Conservation (phyloP, 1,284 basidiomycete species). For the Ustilago cynodontis region DNA sequence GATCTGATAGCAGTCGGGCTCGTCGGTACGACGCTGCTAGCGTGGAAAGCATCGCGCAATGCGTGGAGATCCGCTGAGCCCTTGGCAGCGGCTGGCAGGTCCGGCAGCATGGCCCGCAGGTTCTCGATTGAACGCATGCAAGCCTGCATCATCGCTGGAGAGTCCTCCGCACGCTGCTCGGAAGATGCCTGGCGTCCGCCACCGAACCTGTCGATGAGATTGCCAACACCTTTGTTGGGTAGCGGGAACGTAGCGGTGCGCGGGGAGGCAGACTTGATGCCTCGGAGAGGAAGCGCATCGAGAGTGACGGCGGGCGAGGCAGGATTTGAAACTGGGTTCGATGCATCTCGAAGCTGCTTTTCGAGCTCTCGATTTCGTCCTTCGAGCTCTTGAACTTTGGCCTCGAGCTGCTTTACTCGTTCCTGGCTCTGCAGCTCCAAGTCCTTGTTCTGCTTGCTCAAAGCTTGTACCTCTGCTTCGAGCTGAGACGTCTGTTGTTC, state of each 20-base stretch:
- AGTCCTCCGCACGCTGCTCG: conserved; percentile 30
- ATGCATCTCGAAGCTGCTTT: conserved; percentile 19
- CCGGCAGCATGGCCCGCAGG: conserved; percentile 41
- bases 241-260: conserved; percentile 8
- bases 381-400: conserved; percentile 24
- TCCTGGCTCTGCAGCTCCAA: conserved; percentile 14
- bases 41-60: conserved; percentile 38
- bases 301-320: conserved; percentile 22
- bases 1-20: conserved; percentile 13
- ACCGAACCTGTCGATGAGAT: conserved; percentile 45
- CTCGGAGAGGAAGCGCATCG: conserved; percentile 17
- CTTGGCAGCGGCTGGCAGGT: conserved; percentile 30
- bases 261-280: conserved; percentile 20
- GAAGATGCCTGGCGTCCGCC: conserved; percentile 31
- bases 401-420: conserved; percentile 24
- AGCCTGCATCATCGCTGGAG: conserved; percentile 22
- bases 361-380: conserved; percentile 27
- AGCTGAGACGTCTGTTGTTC: conserved; percentile 13
- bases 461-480: conserved; percentile 10
- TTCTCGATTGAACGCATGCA: conserved; percentile 27
- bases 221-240: conserved; percentile 42
- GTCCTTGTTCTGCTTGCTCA: conserved; percentile 19
- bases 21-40: not conserved
- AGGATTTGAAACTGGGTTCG: conserved; percentile 10
- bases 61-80: conserved; percentile 31